Evolutionary conservation across 1,284 basidiomycete species (phyloP).

Genomic region (Sphagnurus paluster): DNA sequence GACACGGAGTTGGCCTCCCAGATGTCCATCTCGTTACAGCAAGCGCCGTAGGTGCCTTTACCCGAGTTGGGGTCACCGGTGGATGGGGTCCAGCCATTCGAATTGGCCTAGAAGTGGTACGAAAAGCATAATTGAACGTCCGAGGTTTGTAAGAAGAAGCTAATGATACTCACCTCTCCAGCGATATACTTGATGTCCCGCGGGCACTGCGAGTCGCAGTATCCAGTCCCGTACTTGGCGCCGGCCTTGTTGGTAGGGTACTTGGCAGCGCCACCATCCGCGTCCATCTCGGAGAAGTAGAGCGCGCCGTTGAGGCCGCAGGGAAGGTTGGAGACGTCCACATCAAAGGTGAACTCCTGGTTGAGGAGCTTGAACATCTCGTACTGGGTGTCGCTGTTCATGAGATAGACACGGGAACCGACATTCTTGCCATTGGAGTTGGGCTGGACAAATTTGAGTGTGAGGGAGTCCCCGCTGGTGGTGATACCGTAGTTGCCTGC

Average conservation of each 20-base stretch:
- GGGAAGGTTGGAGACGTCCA: conserved; percentile 53
- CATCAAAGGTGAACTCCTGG: conserved; percentile 58
- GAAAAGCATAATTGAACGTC: not conserved
- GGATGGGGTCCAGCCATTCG: conserved; percentile 39
- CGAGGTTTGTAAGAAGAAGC: conserved; percentile 7
- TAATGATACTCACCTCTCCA: conserved; percentile 40
- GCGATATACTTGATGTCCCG: conserved; percentile 56
- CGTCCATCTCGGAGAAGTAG: conserved; percentile 50
- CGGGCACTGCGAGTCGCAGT: conserved; percentile 59
- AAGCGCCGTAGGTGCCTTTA: conserved; percentile 43
- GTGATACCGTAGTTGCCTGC: conserved; percentile 42
- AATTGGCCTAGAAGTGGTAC: conserved; percentile 43
- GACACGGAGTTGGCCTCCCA: conserved; percentile 56
- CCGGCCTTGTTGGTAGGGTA: conserved; percentile 55
- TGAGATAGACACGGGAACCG: conserved; percentile 54
- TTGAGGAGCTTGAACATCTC: conserved; percentile 52
- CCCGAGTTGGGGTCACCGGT: conserved; percentile 26
- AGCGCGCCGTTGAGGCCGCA: no score
- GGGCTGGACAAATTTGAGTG: conserved; percentile 48
- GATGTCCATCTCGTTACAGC: conserved; percentile 59
- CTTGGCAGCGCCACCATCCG: conserved; percentile 47
- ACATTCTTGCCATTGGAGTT: conserved; percentile 34
- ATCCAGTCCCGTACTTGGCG: conserved; percentile 55
- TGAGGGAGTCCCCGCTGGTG: conserved; percentile 44
- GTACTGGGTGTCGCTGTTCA: conserved; percentile 44